Evolutionary conservation across 139 green algal genomes (phyloP), one percentile per base, ranked within the genome.

Genomic region (Pleodorina starrii): DNA sequence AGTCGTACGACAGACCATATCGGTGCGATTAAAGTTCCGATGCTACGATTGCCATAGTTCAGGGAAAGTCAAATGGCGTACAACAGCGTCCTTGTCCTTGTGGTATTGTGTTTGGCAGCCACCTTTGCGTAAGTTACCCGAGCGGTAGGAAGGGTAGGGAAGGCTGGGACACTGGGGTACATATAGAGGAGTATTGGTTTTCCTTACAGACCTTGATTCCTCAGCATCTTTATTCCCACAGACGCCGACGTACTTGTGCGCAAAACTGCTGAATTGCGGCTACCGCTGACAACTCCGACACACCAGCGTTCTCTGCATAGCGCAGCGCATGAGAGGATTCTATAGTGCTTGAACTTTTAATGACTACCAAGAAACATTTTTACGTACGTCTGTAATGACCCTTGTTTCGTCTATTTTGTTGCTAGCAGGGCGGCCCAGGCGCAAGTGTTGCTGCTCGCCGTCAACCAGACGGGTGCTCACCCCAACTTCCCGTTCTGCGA

Each of bases 401-500:
- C 54, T 12, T 27, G 54, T 32, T 12, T 12, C 54, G 29, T 12
- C 6, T 66, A 32, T 66, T 66, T 66, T 66, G 21, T 5, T 25
- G 21, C 54, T 73, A n/a, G 69, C 40, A 77, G 69, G 69, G 69
- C 32, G 19, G 69, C 69, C 69, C 16, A 10, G 19, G 69, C 69
- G 69, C 69, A 77, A 77, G 57, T 57, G 11, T 57, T 57, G 48
- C 48, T 21, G 48, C 10, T 12, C 48, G 48, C 12, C 12, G 48
- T 10, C 48, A 12, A 10, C 48, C 73, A 80, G 40, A 42, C 75
- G 27, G 44, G 29, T 25, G 44, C 66, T 9, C 66, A 83, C 75
- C 75, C 75, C 4, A 66, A 23, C 75, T 83, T 83, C 32, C 75
- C 75, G 9, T 83, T 32, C 48, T 83, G 75, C 48, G 6, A 42